Evolutionary conservation across 148 eudicot species (phyloP).

Genomic region (Rhododendron molle): DNA sequence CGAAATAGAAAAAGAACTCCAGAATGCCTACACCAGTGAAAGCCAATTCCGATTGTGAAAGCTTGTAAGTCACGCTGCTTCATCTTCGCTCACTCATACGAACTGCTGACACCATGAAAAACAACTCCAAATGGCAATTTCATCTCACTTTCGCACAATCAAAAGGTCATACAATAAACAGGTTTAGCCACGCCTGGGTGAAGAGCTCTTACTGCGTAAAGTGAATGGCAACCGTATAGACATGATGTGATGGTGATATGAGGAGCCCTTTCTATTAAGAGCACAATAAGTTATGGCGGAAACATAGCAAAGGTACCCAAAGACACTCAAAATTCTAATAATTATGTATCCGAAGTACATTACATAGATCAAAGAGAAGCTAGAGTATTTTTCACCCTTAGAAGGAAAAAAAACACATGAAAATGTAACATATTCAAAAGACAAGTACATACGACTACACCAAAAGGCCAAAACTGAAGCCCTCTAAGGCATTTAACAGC

Average conservation of each 20-base stretch:
- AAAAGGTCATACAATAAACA: background rate
- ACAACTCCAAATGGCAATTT: background rate
- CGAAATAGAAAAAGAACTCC: background rate
- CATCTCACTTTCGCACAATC: background rate
- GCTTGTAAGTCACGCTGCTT: background rate
- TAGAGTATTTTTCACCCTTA: background rate
- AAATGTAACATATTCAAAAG: background rate
- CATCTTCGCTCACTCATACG: background rate
- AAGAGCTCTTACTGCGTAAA: background rate
- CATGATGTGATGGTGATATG: background rate
- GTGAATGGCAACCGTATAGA: background rate
- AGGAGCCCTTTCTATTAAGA: background rate
- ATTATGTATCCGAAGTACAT: background rate
- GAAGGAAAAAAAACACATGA: background rate
- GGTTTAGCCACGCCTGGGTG: background rate
- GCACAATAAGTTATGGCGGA: background rate
- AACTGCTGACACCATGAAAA: background rate
- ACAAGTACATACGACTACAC: background rate
- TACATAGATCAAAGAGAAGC: background rate
- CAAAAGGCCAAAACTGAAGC: background rate
- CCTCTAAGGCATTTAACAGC: background rate
- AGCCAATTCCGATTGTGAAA: background rate
- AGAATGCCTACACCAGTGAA: background rate
- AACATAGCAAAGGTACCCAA: background rate
- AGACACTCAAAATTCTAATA: background rate